Conservation (phyloP, 176 grass and related monocot genomes). For the Phragmites australis region DNA sequence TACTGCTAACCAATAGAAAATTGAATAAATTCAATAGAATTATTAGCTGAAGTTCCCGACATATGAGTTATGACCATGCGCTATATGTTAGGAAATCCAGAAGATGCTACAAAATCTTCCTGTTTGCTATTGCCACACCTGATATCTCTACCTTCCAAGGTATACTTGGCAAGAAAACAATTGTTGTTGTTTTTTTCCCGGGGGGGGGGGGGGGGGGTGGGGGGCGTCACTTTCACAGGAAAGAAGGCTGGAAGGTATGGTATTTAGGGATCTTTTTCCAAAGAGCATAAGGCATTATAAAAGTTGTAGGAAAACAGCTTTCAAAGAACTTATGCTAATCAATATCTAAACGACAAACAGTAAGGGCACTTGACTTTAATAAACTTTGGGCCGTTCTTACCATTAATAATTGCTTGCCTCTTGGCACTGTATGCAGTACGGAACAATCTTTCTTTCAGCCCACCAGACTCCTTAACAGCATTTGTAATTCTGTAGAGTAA, state of each 20-base stretch:
- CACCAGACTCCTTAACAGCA: slow-evolving; percentile 86
- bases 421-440: slow-evolving; percentile 70
- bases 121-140: no score
- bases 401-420: slow-evolving; percentile 62
- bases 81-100: slow-evolving; percentile 3
- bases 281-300: no score
- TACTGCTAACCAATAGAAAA: slow-evolving; percentile 2
- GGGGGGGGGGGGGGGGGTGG: no score
- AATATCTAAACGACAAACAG: neutral
- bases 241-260: no score
- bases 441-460: slow-evolving; percentile 59
- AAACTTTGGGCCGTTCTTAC: slow-evolving; percentile 37
- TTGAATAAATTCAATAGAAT: neutral
- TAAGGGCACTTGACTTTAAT: neutral
- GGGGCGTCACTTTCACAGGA: no score
- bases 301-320: no score
- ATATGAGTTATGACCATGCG: neutral
- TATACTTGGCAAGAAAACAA: no score
- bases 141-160: no score
- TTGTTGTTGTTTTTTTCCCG: no score
- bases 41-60: neutral
- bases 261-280: no score
- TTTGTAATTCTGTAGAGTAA: slow-evolving; percentile 68
- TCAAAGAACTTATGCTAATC: neutral
- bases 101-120: neutral